phyloP scores from a whole-genome alignment of 495 filamentous ascomycete genomes.

The Xylaria sp. region DNA sequence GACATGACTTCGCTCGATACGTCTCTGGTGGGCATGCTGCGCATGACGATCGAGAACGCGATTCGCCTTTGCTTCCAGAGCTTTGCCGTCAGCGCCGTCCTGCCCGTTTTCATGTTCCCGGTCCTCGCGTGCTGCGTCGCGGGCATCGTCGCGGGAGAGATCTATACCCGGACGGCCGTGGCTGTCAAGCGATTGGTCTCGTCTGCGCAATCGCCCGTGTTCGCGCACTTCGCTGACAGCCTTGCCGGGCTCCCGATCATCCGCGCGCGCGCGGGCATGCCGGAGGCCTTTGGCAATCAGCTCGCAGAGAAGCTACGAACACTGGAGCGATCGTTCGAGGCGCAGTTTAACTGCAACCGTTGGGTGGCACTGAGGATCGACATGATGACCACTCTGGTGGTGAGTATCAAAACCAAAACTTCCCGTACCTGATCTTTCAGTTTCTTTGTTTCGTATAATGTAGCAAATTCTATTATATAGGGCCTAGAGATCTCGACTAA shows the following conservation, averaged over 20 bases:
- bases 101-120: conserved; percentile 57
- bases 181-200: conserved; percentile 52
- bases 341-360: conserved; percentile 56
- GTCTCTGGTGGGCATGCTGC: conserved; percentile 47
- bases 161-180: conserved; percentile 58
- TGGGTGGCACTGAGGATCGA: conserved; percentile 59
- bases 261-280: conserved; percentile 54
- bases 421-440: too few species aligned
- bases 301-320: conserved; percentile 52
- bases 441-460: too few species aligned
- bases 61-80: conserved; percentile 51
- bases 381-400: conserved; percentile 54
- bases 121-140: conserved; percentile 49
- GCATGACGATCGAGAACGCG: conserved; percentile 47
- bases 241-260: conserved; percentile 56
- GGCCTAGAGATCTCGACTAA: too few species aligned
- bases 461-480: too few species aligned
- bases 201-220: conserved; percentile 56
- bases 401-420: too few species aligned
- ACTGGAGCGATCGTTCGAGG: conserved; percentile 48
- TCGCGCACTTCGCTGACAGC: conserved; percentile 59
- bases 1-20: conserved; percentile 57
- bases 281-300: conserved; percentile 48
- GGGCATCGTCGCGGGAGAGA: conserved; percentile 54
- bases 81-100: conserved; percentile 54